Evolutionary conservation across 2,329 filamentous ascomycete genomes (phyloP).

Genomic region (Phyllosticta citrichinensis): DNA sequence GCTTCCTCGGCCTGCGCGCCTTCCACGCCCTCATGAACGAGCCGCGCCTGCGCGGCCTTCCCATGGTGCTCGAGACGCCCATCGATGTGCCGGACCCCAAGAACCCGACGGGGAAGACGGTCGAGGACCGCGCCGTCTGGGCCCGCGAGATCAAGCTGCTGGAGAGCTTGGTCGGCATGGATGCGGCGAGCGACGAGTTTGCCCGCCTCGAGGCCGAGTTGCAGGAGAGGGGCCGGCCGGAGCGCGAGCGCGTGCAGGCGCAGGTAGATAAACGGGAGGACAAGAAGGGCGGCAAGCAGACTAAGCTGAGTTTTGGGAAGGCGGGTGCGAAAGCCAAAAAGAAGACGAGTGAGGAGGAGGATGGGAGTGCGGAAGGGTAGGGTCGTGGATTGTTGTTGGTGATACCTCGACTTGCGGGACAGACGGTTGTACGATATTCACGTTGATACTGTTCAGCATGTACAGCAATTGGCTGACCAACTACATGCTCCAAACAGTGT

Average conservation of each 20-base stretch:
- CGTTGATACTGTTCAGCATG: too few relatives aligned
- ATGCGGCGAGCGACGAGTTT: conserved; percentile 67
- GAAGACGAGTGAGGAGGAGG: conserved; percentile 18
- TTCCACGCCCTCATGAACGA: conserved; percentile 91
- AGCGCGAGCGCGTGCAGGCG: conserved; percentile 65
- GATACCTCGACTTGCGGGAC: neutral
- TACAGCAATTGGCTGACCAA: too few relatives aligned
- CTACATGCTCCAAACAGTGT: too few relatives aligned
- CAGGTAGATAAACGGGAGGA: conserved; percentile 67
- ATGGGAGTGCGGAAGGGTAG: conserved; percentile 16
- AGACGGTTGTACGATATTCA: neutral
- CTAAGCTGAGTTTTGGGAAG: conserved; percentile 25
- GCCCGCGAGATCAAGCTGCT: conserved; percentile 90
- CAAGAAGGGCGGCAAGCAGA: conserved; percentile 42
- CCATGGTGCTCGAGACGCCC: conserved; percentile 94
- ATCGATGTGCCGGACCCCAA: conserved; percentile 61
- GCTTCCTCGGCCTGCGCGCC: conserved; percentile 79
- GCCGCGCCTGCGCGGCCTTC: conserved; percentile 61
- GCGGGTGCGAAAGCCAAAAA: conserved; percentile 27
- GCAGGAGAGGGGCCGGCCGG: conserved; percentile 55
- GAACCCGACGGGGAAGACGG: conserved; percentile 43
- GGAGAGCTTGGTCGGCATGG: conserved; percentile 78
- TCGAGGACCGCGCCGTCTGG: conserved; percentile 78
- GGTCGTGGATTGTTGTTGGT: too few relatives aligned
- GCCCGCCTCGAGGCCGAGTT: conserved; percentile 53